phyloP scores from a whole-genome alignment of 768 basidiomycete species.

The Dendrothele bispora region DNA sequence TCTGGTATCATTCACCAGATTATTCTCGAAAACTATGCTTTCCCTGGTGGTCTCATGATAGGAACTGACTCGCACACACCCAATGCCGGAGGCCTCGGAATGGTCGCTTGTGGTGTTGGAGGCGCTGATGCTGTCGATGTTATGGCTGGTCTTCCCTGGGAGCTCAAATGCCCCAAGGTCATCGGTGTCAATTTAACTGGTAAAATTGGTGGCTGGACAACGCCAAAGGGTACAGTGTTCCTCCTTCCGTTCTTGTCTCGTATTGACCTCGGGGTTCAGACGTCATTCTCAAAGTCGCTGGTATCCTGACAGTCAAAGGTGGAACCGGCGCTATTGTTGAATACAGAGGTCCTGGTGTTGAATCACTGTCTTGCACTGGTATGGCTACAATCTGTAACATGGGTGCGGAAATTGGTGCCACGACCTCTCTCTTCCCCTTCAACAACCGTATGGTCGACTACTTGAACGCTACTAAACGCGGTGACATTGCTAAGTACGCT shows the following conservation, averaged over 20 bases:
- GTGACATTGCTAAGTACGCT: constrained; percentile 86
- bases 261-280: too few relatives aligned
- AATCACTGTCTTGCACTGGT: constrained; percentile 95
- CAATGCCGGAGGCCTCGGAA: constrained; percentile 98
- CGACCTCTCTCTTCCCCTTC: constrained; percentile 98
- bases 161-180: constrained; percentile 98
- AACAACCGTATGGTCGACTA: constrained; percentile 93
- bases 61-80: constrained; percentile 99
- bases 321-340: constrained; percentile 99
- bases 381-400: constrained; percentile 99
- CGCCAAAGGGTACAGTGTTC: constrained; percentile 94
- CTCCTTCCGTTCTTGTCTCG: too few relatives aligned
- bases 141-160: constrained; percentile 98
- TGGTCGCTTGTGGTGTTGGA: constrained; percentile 99
- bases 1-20: constrained; percentile 99
- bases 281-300: constrained; percentile 98
- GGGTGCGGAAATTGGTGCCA: constrained; percentile 99
- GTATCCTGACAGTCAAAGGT: constrained; percentile 98
- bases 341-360: constrained; percentile 93
- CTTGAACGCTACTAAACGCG: constrained; percentile 92
- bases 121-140: constrained; percentile 99
- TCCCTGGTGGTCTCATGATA: constrained; percentile 99
- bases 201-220: too few relatives aligned
- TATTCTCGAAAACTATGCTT: constrained; percentile 98
- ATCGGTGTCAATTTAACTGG: constrained; percentile 97